phyloP scores from a whole-genome alignment of 129 eudicot genomes.

The Erigeron canadensis region DNA sequence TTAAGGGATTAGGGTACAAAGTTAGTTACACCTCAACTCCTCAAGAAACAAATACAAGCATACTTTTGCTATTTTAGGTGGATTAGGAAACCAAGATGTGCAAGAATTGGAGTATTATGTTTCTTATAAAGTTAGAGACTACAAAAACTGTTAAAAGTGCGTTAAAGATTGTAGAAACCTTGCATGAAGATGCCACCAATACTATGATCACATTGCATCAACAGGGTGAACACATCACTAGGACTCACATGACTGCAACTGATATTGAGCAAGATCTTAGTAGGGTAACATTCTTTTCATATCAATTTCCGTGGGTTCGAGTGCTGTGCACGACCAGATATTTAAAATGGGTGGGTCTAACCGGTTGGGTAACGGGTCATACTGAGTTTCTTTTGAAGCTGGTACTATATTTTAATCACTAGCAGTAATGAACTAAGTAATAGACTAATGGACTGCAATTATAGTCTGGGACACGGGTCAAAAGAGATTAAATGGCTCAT shows the following conservation, averaged over 20 bases:
- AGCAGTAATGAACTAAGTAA: not conserved
- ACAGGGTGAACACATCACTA: conserved; percentile 91
- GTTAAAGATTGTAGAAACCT: conserved; percentile 81
- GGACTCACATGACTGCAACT: conserved; percentile 84
- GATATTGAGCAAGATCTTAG: conserved; percentile 91
- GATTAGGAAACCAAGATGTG: conserved; percentile 71
- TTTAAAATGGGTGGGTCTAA: not conserved
- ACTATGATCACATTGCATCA: conserved; percentile 87
- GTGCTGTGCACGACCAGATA: not conserved
- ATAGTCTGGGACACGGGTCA: no score
- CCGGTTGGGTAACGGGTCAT: no score
- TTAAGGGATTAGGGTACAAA: conserved; percentile 47
- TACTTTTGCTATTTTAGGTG: conserved; percentile 79
- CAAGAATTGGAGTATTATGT: conserved; percentile 79
- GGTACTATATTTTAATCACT: not conserved
- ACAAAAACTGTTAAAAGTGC: conserved; percentile 75
- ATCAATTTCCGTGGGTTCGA: not conserved
- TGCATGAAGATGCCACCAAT: conserved; percentile 82
- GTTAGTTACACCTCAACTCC: conserved; percentile 46
- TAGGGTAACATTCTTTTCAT: conserved; percentile 56
- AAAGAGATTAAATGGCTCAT: no score
- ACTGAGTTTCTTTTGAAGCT: not conserved
- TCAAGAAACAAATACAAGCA: conserved; percentile 72
- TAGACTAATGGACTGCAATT: not conserved
- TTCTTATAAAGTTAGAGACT: conserved; percentile 82